Evolutionary conservation across 2,329 filamentous ascomycete genomes (phyloP).

Genomic region (Aspergillus luchuensis): DNA sequence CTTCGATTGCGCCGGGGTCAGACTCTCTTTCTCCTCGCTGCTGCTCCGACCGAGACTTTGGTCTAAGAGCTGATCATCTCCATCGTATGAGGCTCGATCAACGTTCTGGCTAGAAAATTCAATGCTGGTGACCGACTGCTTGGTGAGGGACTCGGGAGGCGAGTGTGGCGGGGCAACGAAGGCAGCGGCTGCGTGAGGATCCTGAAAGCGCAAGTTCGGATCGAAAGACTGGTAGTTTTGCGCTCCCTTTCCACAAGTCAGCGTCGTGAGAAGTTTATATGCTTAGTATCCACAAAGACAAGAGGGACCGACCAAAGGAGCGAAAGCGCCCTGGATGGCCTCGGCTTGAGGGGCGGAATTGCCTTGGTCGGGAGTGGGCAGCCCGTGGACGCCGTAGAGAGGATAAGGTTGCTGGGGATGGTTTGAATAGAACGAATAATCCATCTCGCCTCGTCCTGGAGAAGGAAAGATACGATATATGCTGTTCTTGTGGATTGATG

Average conservation of each 20-base stretch:
- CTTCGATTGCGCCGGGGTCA: constrained; percentile 59
- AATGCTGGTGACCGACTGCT: constrained; percentile 36
- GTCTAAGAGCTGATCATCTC: constrained; percentile 30
- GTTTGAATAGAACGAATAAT: constrained; percentile 17
- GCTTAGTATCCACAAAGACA: neutral
- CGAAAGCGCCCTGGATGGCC: constrained; percentile 48
- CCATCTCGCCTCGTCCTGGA: constrained; percentile 9
- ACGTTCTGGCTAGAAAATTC: constrained; percentile 24
- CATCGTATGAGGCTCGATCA: constrained; percentile 34
- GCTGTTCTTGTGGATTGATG: neutral
- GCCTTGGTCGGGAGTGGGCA: constrained; percentile 34
- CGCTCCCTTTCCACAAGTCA: constrained; percentile 15
- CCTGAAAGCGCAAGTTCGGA: constrained; percentile 40
- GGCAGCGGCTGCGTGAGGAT: constrained; percentile 26
- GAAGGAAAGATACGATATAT: neutral
- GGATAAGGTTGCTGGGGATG: constrained; percentile 13
- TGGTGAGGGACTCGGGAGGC: constrained; percentile 39
- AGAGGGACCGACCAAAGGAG: constrained; percentile 29
- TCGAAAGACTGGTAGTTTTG: constrained; percentile 42
- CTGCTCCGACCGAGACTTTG: constrained; percentile 46
- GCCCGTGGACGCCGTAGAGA: constrained; percentile 13
- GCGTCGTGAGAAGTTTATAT: neutral
- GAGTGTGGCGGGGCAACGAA: constrained; percentile 39
- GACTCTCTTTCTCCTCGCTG: constrained; percentile 57
- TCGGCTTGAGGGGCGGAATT: constrained; percentile 44